Conservation (phyloP, 2,329 filamentous ascomycete genomes). For the Beauveria sp. region DNA sequence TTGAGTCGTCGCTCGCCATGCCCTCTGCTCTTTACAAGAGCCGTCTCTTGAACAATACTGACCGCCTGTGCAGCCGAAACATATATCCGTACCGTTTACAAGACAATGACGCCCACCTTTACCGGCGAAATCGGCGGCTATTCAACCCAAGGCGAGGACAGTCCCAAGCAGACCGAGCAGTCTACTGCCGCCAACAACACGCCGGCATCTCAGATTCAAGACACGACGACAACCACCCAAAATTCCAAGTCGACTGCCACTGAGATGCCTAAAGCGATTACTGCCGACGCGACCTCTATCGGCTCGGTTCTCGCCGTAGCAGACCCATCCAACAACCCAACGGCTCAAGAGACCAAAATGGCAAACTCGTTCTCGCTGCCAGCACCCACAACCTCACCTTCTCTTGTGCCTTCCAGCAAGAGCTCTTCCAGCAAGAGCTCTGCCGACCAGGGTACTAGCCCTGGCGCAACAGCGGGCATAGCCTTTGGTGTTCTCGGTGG, state of each 20-base stretch:
- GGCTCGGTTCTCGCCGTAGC: slow-evolving; percentile 19
- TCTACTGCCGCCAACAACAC: not conserved
- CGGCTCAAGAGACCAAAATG: not conserved
- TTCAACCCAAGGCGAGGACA: slow-evolving; percentile 20
- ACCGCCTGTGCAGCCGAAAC: not conserved
- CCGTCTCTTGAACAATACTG: not conserved
- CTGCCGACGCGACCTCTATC: slow-evolving; percentile 19
- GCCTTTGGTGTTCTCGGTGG: slow-evolving; percentile 72
- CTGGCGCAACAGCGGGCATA: slow-evolving; percentile 66
- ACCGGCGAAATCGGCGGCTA: slow-evolving; percentile 35
- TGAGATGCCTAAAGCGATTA: slow-evolving; percentile 14
- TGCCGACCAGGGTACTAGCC: slow-evolving; percentile 18
- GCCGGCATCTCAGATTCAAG: not conserved
- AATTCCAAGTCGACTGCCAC: slow-evolving; percentile 16
- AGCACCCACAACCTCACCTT: slow-evolving; percentile 2
- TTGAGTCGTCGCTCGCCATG: not conserved
- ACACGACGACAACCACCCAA: slow-evolving; percentile 1
- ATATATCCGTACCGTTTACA: slow-evolving; percentile 30
- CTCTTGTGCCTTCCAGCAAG: not conserved
- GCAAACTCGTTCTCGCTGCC: not conserved
- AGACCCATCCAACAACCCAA: not conserved
- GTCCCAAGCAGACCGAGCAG: slow-evolving; percentile 13
- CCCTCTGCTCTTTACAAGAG: not conserved
- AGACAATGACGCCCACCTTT: slow-evolving; percentile 34
- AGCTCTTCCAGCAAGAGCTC: not conserved